Conservation (phyloP, 2,329 filamentous ascomycete species). For the Cytospora schulzeri region DNA sequence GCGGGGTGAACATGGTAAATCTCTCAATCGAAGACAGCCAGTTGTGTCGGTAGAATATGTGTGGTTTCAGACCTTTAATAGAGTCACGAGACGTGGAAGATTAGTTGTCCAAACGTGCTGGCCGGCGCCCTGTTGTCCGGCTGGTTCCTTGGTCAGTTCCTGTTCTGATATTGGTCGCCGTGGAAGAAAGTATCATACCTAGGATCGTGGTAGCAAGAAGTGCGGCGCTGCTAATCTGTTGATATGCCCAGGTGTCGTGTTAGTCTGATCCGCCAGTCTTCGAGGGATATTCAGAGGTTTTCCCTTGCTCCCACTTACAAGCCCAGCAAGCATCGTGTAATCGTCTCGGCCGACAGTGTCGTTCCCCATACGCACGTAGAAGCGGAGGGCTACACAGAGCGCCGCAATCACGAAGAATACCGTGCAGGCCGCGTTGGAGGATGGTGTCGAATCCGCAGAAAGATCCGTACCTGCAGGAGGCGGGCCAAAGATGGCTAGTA, state of each 20-base stretch:
- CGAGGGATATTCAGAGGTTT: too few relatives aligned
- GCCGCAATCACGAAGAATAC: not conserved
- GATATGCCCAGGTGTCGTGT: too few relatives aligned
- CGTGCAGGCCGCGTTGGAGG: not conserved
- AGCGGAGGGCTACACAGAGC: not conserved
- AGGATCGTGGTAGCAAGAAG: not conserved
- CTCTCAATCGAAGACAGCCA: not conserved
- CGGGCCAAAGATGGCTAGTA: not conserved
- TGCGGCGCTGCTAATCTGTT: not conserved
- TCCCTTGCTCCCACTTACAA: not conserved
- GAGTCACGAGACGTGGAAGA: not conserved
- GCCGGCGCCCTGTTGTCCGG: not conserved
- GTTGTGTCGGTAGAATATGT: not conserved
- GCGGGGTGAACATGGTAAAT: not conserved
- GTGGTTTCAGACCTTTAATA: not conserved
- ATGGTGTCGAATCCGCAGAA: not conserved
- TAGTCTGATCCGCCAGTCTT: not conserved
- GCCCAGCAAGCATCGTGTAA: not conserved
- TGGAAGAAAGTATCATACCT: not conserved
- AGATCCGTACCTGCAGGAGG: not conserved
- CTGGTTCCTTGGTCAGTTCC: not conserved
- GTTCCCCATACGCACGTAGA: not conserved
- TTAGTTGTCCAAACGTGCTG: not conserved
- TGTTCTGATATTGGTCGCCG: not conserved
- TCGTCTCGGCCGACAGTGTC: not conserved